Evolutionary conservation across 1,139 yeast genomes (phyloP).

Genomic region (Petasospora fabianii): DNA sequence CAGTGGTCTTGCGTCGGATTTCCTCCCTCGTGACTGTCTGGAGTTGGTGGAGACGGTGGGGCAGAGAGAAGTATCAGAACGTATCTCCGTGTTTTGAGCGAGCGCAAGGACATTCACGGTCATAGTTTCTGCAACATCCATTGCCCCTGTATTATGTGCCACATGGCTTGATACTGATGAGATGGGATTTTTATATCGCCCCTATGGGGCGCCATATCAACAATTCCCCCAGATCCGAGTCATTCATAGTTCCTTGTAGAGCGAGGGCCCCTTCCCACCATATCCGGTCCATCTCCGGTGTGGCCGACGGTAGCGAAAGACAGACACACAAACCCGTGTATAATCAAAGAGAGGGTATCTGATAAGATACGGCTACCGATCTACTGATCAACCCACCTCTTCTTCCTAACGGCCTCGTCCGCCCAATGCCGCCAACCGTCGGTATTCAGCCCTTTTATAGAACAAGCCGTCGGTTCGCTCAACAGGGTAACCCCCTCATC

Average conservation of each 20-base stretch:
- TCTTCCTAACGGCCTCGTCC: not conserved
- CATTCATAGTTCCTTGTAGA: too few species aligned
- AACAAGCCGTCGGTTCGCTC: not conserved
- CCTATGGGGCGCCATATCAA: not conserved
- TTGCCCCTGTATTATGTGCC: too few species aligned
- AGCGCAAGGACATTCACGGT: conserved; percentile 19
- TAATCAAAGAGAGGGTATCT: too few species aligned
- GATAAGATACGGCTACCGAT: too few species aligned
- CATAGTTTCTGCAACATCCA: conserved; percentile 23
- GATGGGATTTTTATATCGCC: too few species aligned
- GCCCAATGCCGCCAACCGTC: not conserved
- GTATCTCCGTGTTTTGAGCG: conserved; percentile 27
- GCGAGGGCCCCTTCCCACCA: too few species aligned
- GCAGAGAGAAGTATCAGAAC: conserved; percentile 19
- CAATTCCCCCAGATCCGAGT: too few species aligned
- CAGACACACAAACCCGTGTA: not conserved
- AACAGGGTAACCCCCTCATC: not conserved
- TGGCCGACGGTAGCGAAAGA: too few species aligned
- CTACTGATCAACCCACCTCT: not conserved
- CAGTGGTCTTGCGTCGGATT: conserved; percentile 1
- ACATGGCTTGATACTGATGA: not conserved
- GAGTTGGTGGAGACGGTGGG: conserved; percentile 9
- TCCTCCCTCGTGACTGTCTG: conserved; percentile 6
- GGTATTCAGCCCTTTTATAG: not conserved
- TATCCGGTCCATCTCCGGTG: too few species aligned